Base-by-base conservation (phyloP, 225 moss, liverwort and hornwort genomes). In the Rhytidiadelphus loreus region DNA sequence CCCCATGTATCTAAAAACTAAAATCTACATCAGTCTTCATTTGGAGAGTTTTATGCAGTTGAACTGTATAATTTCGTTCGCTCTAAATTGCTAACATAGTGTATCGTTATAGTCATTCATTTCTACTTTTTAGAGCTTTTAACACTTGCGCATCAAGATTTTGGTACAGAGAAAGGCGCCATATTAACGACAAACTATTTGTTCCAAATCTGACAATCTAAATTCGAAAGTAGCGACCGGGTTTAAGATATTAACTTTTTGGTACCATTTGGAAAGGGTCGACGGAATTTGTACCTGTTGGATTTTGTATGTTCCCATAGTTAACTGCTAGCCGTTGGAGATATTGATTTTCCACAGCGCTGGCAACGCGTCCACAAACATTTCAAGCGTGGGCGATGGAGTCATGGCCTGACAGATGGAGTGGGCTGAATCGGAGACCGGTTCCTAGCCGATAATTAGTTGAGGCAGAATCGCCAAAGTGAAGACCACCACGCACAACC, bases 371-470 rank as follows among this genome's bases (percentile, higher is more conserved):
- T 94, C 94, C 32, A 94, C 92, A 13, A 94, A 93, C 90, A 90
- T 91, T 81, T 90, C 90, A 71, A 94, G 92, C 61, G 14, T 62
- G 5, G 94, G 94, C 5, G 94, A 94, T 17, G 93, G 92, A 78
- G 23, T 8, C 94, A 94, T 92, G 39, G 76, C 86, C 82, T 94
- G 94, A 20, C 93, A 94, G n/a, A 90, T 80, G 39, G 94, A 94
- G 44, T 13, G 63, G 8, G 90, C 3, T 9, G 52, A 8, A 39
- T 86, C 35, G 26, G 89, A 90, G 22, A 78, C 69, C 26, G 82
- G 87, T 55, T 25, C 92, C 71, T 92, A 85, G 59, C 70, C 88
- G 24, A 90, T 8, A 60, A 85, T 69, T 59, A 87, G 17, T 5
- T 71, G 87, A 12, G 89, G 92, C 50, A 90, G 59, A 79, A 78